These are phyloP conservation scores for Bruguiera sexangula DNA, from an alignment of 345 rosid genomes.

Conservation along the genomic window DNA sequence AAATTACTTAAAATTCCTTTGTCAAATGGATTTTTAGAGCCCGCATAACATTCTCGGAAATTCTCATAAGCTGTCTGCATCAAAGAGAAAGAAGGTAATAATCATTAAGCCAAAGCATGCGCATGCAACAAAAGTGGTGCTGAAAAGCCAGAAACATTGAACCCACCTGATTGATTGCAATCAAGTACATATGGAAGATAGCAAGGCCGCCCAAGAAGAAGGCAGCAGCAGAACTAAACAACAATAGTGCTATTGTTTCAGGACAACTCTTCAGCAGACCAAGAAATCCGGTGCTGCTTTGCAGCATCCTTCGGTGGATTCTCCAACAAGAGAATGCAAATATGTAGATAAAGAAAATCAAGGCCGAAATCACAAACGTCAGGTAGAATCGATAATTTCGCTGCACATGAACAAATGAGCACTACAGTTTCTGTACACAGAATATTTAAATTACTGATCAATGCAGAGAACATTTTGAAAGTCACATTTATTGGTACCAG, in stretches of 20 bases:
- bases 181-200: constrained; percentile 28
- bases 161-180: constrained; percentile 38
- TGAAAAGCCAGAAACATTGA: too few species aligned
- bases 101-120: neutral
- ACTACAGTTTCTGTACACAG: neutral
- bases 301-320: constrained; percentile 19
- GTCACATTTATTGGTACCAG: constrained; percentile 20
- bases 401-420: constrained; percentile 19
- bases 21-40: constrained; percentile 27
- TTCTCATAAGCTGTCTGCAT: constrained; percentile 40
- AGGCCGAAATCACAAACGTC: constrained; percentile 26
- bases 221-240: constrained; percentile 31
- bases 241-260: constrained; percentile 25
- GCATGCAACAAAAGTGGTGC: neutral
- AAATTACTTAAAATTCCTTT: constrained; percentile 27
- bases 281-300: constrained; percentile 18
- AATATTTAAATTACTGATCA: neutral
- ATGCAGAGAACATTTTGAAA: too few species aligned
- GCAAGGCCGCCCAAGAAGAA: constrained; percentile 34
- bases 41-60: constrained; percentile 20
- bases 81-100: neutral
- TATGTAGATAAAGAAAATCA: constrained; percentile 29
- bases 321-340: constrained; percentile 32
- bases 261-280: constrained; percentile 30
- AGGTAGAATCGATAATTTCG: constrained; percentile 36